Percentiles rank a stretch among this genome's conserved stretches.
phyloP scores from a whole-genome alignment of 768 basidiomycete species.

The Fistulinella prunicolor region DNA sequence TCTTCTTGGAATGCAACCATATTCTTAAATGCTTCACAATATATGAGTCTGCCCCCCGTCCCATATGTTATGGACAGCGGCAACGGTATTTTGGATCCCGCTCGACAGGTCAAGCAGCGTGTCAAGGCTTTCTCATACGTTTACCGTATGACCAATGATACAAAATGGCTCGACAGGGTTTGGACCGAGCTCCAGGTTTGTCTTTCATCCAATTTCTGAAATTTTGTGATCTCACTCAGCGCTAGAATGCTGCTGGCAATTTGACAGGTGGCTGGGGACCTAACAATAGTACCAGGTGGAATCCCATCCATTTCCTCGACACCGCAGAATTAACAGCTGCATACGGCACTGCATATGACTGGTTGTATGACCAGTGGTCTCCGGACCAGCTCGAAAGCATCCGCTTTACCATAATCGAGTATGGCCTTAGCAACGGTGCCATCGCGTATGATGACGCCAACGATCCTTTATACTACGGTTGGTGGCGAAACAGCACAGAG shows the following conservation, averaged over 20 bases:
- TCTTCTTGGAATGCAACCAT: slow-evolving; percentile 88
- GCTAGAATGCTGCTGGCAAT: slow-evolving; percentile 70
- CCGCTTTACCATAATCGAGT: slow-evolving; percentile 65
- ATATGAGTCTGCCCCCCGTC: slow-evolving; percentile 60
- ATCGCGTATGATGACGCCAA: slow-evolving; percentile 44
- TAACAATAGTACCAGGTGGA: slow-evolving; percentile 68
- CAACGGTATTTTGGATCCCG: slow-evolving; percentile 89
- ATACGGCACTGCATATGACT: slow-evolving; percentile 93
- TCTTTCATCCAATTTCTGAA: slow-evolving; percentile 14
- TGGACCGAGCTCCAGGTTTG: slow-evolving; percentile 81
- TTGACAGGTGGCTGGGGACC: slow-evolving; percentile 64
- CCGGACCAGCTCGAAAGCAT: slow-evolving; percentile 69
- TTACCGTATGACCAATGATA: slow-evolving; percentile 89
- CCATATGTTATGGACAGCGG: slow-evolving; percentile 73
- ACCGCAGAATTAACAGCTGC: slow-evolving; percentile 86
- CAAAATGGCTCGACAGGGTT: slow-evolving; percentile 83
- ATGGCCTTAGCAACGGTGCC: slow-evolving; percentile 71
- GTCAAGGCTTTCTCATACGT: slow-evolving; percentile 92
- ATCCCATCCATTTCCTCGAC: slow-evolving; percentile 88
- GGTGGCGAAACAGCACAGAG: slow-evolving; percentile 72
- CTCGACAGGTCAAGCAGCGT: slow-evolving; percentile 85
- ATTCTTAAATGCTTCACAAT: slow-evolving; percentile 82
- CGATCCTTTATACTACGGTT: slow-evolving; percentile 46
- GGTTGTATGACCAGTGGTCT: slow-evolving; percentile 86
- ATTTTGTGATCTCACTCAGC: slow-evolving; percentile 1